A percentile compares a stretch with the other conserved stretches of the same genome.
Evolutionary conservation across 2,329 filamentous ascomycete species (phyloP).

Genomic region (Alternaria longipes): DNA sequence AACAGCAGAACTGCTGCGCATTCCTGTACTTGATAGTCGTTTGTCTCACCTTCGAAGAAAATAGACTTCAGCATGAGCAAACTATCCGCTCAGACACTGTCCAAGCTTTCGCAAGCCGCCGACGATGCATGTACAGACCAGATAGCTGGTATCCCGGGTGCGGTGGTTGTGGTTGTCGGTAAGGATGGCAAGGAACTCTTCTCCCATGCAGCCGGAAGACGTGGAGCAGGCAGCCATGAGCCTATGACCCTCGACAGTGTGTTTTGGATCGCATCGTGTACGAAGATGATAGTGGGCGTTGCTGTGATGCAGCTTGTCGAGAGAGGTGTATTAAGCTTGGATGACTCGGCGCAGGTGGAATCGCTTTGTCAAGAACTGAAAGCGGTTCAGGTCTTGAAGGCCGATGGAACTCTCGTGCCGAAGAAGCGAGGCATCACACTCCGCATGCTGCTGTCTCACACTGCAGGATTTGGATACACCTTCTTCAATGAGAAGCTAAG

Average conservation of each 20-base stretch:
- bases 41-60: not conserved
- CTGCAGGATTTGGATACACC: conserved; percentile 8
- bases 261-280: conserved; percentile 7
- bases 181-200: conserved; percentile 7
- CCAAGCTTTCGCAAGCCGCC: not conserved
- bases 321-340: not conserved
- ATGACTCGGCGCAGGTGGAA: conserved; percentile 1
- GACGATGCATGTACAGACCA: not conserved
- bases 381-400: not conserved
- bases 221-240: not conserved
- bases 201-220: not conserved
- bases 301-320: conserved; percentile 4
- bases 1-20: not conserved
- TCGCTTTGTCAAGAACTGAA: not conserved
- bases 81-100: not conserved
- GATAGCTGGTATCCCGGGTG: not conserved
- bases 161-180: not conserved
- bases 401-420: conserved; percentile 2
- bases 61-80: not conserved
- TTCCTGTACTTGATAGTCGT: not conserved
- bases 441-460: conserved; percentile 5
- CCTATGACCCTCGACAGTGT: conserved; percentile 4
- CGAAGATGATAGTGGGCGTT: conserved; percentile 1
- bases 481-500: not conserved
- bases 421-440: conserved; percentile 5